These are phyloP conservation scores for Pythium diclinum DNA, from an alignment of 352 stramenopile species.

Conservation along the genomic window DNA sequence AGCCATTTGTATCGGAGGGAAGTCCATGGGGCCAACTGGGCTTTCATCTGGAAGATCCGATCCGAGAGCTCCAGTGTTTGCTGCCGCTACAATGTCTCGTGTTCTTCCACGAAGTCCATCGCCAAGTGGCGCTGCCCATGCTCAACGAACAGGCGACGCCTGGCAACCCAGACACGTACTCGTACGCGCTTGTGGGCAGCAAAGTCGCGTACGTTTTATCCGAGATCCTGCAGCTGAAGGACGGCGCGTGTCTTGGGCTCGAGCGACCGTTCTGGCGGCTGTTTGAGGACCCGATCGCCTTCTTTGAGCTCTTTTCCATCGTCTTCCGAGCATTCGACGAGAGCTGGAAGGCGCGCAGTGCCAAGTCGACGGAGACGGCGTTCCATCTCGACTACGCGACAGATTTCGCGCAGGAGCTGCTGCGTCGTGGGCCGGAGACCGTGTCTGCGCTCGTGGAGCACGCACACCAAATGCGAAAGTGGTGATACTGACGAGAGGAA, in stretches of 20 bases:
- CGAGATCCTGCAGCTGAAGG: slow-evolving; percentile 70
- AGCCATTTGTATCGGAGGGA: slow-evolving; percentile 51
- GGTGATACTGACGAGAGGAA: slow-evolving; percentile 27
- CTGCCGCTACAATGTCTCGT: slow-evolving; percentile 76
- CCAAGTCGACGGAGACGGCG: slow-evolving; percentile 48
- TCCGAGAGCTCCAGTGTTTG: slow-evolving; percentile 65
- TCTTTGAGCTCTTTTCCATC: slow-evolving; percentile 80
- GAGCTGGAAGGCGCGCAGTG: slow-evolving; percentile 52
- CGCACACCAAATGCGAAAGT: slow-evolving; percentile 77
- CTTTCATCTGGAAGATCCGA: slow-evolving; percentile 63
- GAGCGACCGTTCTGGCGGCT: slow-evolving; percentile 82
- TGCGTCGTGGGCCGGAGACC: slow-evolving; percentile 60
- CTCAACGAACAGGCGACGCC: slow-evolving; percentile 48
- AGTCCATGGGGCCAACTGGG: slow-evolving; percentile 57
- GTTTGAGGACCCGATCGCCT: slow-evolving; percentile 82
- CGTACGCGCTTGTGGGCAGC: slow-evolving; percentile 54
- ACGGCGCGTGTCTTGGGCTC: slow-evolving; percentile 64
- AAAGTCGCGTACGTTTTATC: slow-evolving; percentile 57
- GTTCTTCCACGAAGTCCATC: slow-evolving; percentile 79
- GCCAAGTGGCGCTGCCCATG: slow-evolving; percentile 59
- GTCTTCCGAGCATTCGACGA: slow-evolving; percentile 69
- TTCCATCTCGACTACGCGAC: slow-evolving; percentile 69
- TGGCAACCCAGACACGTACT: slow-evolving; percentile 45
- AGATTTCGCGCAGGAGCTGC: slow-evolving; percentile 69
- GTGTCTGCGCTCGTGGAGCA: slow-evolving; percentile 58